Evolutionary conservation across 768 basidiomycete species (phyloP).

Genomic region (Rubroboletus pulcherrimus): DNA sequence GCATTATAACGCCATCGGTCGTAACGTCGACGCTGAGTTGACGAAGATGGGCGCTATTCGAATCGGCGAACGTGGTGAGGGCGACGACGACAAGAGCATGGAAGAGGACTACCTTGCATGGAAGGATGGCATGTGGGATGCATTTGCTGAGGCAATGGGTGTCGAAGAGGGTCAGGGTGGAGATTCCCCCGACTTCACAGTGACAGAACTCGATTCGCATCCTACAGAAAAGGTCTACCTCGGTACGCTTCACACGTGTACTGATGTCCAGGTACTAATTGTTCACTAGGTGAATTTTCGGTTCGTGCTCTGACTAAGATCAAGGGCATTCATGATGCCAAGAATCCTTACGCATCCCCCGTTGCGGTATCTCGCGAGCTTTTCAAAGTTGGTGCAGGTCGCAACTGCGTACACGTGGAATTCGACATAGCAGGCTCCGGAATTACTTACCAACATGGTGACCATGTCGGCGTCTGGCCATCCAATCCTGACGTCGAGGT

Average conservation of each 20-base stretch:
- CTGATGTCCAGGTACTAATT: not conserved
- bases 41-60: slow-evolving; percentile 77
- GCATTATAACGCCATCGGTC: slow-evolving; percentile 90
- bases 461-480: slow-evolving; percentile 98
- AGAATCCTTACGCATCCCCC: slow-evolving; percentile 93
- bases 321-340: slow-evolving; percentile 95
- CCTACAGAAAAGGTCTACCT: slow-evolving; percentile 89
- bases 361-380: slow-evolving; percentile 77
- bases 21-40: slow-evolving; percentile 70
- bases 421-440: slow-evolving; percentile 92
- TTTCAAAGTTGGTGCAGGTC: slow-evolving; percentile 65
- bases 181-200: slow-evolving; percentile 90
- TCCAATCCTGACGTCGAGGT: slow-evolving; percentile 92
- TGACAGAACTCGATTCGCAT: slow-evolving; percentile 74
- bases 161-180: slow-evolving; percentile 97
- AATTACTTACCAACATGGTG: slow-evolving; percentile 98
- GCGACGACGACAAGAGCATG: slow-evolving; percentile 99
- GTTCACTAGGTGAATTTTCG: slow-evolving; percentile 77
- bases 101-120: slow-evolving; percentile 99
- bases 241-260: slow-evolving; percentile 46
- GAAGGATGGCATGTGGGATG: slow-evolving; percentile 98
- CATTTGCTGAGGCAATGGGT: slow-evolving; percentile 73
- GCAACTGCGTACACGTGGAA: slow-evolving; percentile 95
- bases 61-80: slow-evolving; percentile 89
- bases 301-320: slow-evolving; percentile 90